Evolutionary conservation across 305 asterid species (phyloP).

Genomic region (Plantago coronopus): DNA sequence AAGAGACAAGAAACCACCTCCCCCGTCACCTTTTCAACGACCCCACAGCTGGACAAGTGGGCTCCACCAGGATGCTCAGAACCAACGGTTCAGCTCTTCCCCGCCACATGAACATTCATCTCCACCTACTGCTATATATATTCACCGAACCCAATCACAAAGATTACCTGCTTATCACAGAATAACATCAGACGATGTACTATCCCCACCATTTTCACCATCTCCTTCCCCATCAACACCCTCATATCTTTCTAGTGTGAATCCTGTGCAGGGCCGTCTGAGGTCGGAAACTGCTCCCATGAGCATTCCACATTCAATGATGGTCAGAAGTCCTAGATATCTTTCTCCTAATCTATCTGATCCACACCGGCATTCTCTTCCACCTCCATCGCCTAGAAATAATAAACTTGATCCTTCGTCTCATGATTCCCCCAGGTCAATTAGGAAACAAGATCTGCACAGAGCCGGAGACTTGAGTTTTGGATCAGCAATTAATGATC

Average conservation of each 20-base stretch:
- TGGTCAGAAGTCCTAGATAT: slow-evolving; percentile 68
- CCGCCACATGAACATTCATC: slow-evolving; percentile 67
- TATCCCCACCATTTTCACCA: slow-evolving; percentile 84
- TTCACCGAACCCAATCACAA: slow-evolving; percentile 41
- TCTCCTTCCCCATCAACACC: slow-evolving; percentile 93
- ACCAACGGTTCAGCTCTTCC: slow-evolving; percentile 52
- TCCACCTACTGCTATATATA: slow-evolving; percentile 46
- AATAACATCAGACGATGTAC: slow-evolving; percentile 47
- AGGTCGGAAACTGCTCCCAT: slow-evolving; percentile 74
- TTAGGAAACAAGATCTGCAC: slow-evolving; percentile 57
- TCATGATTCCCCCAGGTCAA: slow-evolving; percentile 72
- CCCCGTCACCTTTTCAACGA: slow-evolving; percentile 59
- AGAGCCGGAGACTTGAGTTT: slow-evolving; percentile 59
- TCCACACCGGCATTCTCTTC: slow-evolving; percentile 76
- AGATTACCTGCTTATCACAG: slow-evolving; percentile 43
- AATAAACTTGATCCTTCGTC: slow-evolving; percentile 60
- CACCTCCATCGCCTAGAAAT: slow-evolving; percentile 80
- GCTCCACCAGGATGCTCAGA: slow-evolving; percentile 50
- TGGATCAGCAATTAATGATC: slow-evolving; percentile 43
- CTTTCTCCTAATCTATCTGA: slow-evolving; percentile 86
- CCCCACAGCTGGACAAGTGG: slow-evolving; percentile 97
- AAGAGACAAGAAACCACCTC: slow-evolving; percentile 41
- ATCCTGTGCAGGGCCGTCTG: slow-evolving; percentile 41
- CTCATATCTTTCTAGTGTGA: slow-evolving; percentile 37
- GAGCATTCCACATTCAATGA: slow-evolving; percentile 82